Base-by-base conservation (phyloP, 768 basidiomycete genomes). In the Kwoniella sp. region DNA sequence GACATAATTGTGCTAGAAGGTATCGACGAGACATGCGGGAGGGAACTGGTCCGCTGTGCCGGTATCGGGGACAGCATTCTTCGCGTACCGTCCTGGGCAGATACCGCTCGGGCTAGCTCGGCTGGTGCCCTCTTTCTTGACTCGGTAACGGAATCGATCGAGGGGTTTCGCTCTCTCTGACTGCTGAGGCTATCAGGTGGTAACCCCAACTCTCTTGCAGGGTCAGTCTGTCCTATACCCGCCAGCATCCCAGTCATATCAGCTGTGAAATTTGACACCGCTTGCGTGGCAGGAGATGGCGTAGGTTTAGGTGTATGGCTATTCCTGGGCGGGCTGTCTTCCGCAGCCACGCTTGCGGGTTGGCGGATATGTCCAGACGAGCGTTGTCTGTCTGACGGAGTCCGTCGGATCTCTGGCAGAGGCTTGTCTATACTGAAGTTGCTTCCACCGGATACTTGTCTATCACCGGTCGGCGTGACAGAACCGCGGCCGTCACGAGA, bases 221-320 rank as follows among this genome's bases (percentile, higher is more conserved):
- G 61, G 11, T 64, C 51, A 15, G 56, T 46, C 31, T 65, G 53
- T 0, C 70, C 68, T 49, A 70, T 67, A n/a, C 54, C 49, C 10
- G 67, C 68, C 12, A 73, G 34, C 47, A 66, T 61, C 12, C 63
- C 69, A 22, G 59, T 64, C 17, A 73, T 60, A 23, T 67, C 60
- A 26, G 64, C 46, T 15, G 59, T 57, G 59, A 69, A 69, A 11
- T 53, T 58, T n/a, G 42, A n/a, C 2, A 55, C 34, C 6, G 53
- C 31, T 10, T 28, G 34, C 14, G 46, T 48, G 14, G 25, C 46
- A 6, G 53, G 53, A 2, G 53, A 55, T 12, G 53, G 32, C 11
- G 33, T 20, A 9, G 47, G 46, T 20, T 34, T 27, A 2, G 38
- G 37, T 3, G 52, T 20, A n/a, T 43, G 19, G 10, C 37, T 42